Evolutionary conservation across 495 filamentous ascomycete genomes (phyloP).

Genomic region (Lasiosphaeriaceae sp.): DNA sequence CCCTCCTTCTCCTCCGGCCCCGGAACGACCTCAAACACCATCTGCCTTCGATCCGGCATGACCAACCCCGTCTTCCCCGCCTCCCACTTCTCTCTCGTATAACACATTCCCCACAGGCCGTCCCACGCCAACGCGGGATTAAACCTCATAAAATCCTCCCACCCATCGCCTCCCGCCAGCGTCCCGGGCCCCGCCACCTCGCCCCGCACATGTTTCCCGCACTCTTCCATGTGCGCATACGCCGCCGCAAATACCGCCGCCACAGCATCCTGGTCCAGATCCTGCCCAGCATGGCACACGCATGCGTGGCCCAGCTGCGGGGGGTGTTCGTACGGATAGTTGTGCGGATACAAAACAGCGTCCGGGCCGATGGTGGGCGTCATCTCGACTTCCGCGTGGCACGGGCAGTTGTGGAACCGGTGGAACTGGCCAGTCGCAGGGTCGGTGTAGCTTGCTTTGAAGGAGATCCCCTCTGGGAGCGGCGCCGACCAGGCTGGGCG

Average conservation of each 20-base stretch:
- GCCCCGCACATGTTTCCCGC: no score
- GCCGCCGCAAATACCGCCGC: no score
- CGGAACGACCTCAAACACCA: not conserved
- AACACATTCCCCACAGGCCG: constrained; percentile 2
- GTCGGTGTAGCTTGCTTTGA: not conserved
- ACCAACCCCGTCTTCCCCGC: not conserved
- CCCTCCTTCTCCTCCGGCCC: no score
- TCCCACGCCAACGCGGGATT: constrained; percentile 10
- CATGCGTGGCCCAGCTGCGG: constrained; percentile 10
- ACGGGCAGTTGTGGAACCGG: constrained; percentile 20
- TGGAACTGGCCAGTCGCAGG: not conserved
- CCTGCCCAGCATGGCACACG: constrained; percentile 5
- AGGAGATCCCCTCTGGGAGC: not conserved
- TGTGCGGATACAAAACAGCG: constrained; percentile 4
- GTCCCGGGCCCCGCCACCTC: not conserved
- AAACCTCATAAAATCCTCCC: constrained; percentile 14
- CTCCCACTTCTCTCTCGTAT: not conserved
- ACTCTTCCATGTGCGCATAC: no score
- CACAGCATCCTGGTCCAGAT: not conserved
- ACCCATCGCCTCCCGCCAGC: not conserved
- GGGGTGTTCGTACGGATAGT: constrained; percentile 11
- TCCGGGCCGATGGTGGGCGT: not conserved
- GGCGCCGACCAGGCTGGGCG: no score
- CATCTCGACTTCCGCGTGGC: constrained; percentile 5
- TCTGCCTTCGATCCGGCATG: not conserved